These are phyloP conservation scores for Pistacia atlantica DNA, from an alignment of 345 rosid genomes.

Conservation along the genomic window DNA sequence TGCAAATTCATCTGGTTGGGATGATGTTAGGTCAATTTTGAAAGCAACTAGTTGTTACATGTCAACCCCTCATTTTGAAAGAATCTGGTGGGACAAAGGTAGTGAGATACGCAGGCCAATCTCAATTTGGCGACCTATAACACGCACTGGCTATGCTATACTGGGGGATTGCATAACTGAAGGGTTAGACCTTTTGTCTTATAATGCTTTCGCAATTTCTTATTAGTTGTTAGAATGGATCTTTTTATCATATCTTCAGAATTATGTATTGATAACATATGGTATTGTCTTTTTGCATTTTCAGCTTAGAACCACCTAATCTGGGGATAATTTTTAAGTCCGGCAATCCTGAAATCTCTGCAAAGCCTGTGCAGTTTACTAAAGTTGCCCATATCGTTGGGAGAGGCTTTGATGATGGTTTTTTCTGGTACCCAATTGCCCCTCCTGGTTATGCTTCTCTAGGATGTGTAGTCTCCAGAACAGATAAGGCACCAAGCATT, in stretches of 20 bases:
- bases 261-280: constrained; percentile 20
- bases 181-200: constrained; percentile 59
- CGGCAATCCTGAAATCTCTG: constrained; percentile 75
- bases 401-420: constrained; percentile 87
- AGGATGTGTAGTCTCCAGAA: constrained; percentile 84
- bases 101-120: constrained; percentile 84
- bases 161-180: constrained; percentile 94
- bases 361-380: constrained; percentile 86
- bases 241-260: constrained; percentile 12
- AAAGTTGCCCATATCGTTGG: constrained; percentile 84
- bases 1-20: constrained; percentile 83
- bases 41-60: constrained; percentile 61
- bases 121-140: constrained; percentile 93
- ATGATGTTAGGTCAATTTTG: constrained; percentile 71
- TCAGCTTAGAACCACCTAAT: constrained; percentile 93
- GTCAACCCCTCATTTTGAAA: constrained; percentile 90
- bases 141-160: constrained; percentile 70
- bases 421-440: constrained; percentile 96
- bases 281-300: constrained; percentile 26
- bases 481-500: constrained; percentile 65
- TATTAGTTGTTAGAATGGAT: background rate
- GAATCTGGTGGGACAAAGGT: constrained; percentile 99
- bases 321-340: constrained; percentile 79
- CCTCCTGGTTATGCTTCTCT: constrained; percentile 94
- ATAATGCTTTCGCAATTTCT: constrained; percentile 11